phyloP scores from a whole-genome alignment of 2,329 filamentous ascomycete species.

The Xylariaceae sp. region DNA sequence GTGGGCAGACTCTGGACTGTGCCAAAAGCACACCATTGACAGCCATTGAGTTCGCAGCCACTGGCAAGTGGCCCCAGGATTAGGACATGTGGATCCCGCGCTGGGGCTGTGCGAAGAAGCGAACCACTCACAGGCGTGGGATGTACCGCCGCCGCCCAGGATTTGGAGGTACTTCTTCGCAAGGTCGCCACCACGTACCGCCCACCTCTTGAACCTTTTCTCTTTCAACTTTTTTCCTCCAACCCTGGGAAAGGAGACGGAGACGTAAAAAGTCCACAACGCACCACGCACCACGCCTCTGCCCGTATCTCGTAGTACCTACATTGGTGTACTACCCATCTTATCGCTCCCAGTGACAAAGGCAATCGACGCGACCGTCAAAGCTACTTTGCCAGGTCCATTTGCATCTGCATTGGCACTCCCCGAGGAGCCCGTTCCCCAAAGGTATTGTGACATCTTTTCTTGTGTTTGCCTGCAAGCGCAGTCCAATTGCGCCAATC shows the following conservation, averaged over 20 bases:
- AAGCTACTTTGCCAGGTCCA: background rate
- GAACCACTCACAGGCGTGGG: slow-evolving; percentile 2
- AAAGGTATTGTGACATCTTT: slow-evolving; percentile 2
- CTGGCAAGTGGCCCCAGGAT: background rate
- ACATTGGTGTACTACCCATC: background rate
- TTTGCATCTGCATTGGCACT: background rate
- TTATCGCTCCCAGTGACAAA: background rate
- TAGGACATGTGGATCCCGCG: background rate
- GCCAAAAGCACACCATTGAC: too few relatives aligned
- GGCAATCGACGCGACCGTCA: background rate
- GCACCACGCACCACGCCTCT: background rate
- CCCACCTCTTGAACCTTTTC: slow-evolving; percentile 1
- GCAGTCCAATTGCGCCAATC: background rate
- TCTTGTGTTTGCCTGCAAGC: background rate
- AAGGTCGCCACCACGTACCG: slow-evolving; percentile 15
- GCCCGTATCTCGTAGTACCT: background rate
- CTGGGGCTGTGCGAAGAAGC: slow-evolving; percentile 8
- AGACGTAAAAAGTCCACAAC: slow-evolving; percentile 1
- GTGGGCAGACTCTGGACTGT: too few relatives aligned
- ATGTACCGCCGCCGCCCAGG: slow-evolving; percentile 1
- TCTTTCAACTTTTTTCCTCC: slow-evolving; percentile 2
- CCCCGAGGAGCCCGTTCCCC: too few relatives aligned
- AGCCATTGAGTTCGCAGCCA: too few relatives aligned
- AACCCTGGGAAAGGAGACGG: background rate
- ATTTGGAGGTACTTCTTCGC: slow-evolving; percentile 12